Conservation (phyloP, 2,329 filamentous ascomycete genomes). For the Waltergamsia citrina region DNA sequence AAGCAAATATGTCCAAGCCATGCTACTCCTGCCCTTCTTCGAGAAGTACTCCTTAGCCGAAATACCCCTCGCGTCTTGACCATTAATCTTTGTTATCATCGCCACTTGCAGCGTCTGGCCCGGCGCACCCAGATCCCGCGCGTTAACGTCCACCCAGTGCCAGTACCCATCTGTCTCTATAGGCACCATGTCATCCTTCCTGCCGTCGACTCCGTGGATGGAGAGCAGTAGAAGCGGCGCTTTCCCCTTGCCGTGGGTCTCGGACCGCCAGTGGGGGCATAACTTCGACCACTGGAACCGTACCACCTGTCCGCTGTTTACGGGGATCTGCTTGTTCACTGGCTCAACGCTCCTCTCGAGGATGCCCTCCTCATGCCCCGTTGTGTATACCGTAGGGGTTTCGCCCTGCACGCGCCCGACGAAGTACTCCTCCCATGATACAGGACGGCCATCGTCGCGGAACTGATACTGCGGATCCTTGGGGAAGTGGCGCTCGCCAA, state of each 20-base stretch:
- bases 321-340: constrained; percentile 40
- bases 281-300: constrained; percentile 73
- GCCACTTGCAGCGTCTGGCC: constrained; percentile 60
- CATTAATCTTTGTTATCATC: constrained; percentile 43
- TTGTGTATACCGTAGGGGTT: constrained; percentile 34
- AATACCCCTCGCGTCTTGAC: constrained; percentile 36
- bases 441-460: constrained; percentile 57
- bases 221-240: constrained; percentile 62
- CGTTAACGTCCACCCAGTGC: constrained; percentile 72
- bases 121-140: constrained; percentile 53
- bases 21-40: constrained; percentile 32
- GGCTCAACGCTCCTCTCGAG: constrained; percentile 51
- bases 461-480: constrained; percentile 59
- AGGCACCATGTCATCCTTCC: constrained; percentile 57
- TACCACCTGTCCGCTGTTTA: constrained; percentile 46
- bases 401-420: constrained; percentile 45
- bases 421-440: constrained; percentile 78
- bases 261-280: constrained; percentile 77
- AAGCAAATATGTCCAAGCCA: constrained; percentile 33
- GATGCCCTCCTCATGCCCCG: constrained; percentile 39
- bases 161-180: constrained; percentile 70
- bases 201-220: constrained; percentile 56
- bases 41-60: constrained; percentile 34
- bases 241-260: constrained; percentile 54
- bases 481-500: constrained; percentile 76